Base-by-base conservation (phyloP, 176 grass and related monocot species). In the Hyparrhenia diplandra region DNA sequence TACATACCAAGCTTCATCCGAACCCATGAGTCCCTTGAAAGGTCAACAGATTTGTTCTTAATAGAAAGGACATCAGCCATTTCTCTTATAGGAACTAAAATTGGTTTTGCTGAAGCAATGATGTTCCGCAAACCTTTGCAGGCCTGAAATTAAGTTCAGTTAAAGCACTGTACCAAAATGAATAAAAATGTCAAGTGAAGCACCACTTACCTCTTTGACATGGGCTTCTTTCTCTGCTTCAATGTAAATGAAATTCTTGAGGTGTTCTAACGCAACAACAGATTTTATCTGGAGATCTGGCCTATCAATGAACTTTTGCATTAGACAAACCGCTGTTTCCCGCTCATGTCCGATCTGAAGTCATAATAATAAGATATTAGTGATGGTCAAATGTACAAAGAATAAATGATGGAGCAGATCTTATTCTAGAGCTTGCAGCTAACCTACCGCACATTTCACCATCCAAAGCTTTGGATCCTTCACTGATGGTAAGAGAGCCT, bases 401-500 rank as follows among this genome's bases (percentile, higher is more conserved):
- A 71, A 71, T 30, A 92, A 60, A 63, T 18, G 69, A 30, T 62
- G 55, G 75, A 32, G 25, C 42, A 31, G 28, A 57, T 69, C 41
- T 69, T 76, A 82, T 64, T 30, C 27, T 13, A 79, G 23, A 59
- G 36, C 17, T 66, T 64, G 46, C 21, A 73, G 69, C 43, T 31
- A 73, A 21, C 91, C 71, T 89, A 97, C 94, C 81, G 42, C 89
- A 55, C 94, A 97, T 90, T 97, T 97, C 45, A 97, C 94, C 94
- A 97, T 94, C 94, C 94, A 97, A 8, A 97, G 83, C 59, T 97
- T 97, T 78, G 94, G 94, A 78, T 97, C 94, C 87, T 91, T 97
- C 52, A 94, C 94, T n/a, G 94, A 94, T 69, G 94, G 94, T 31
- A 97, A 79, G 45, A 97, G 85, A 66, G 94, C 89, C 66, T 97